These are phyloP conservation scores for Cyberlindnera nakhonratchasimensis DNA, from an alignment of 805 yeast species.

Conservation along the genomic window DNA sequence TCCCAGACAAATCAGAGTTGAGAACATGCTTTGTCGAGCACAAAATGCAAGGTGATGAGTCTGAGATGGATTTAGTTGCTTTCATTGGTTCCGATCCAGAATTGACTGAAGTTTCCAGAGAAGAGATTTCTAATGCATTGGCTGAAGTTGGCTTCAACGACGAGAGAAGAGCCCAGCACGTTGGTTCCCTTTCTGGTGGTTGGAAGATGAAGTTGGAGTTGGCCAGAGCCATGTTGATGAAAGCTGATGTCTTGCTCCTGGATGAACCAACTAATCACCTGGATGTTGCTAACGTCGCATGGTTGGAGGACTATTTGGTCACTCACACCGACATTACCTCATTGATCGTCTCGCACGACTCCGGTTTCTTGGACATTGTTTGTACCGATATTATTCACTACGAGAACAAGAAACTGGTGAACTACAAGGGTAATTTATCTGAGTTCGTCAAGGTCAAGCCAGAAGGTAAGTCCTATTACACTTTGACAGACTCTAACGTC, in stretches of 20 bases:
- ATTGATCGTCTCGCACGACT: slow-evolving; percentile 94
- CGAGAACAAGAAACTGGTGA: slow-evolving; percentile 90
- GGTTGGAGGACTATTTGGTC: slow-evolving; percentile 87
- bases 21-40: slow-evolving; percentile 97
- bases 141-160: slow-evolving; percentile 88
- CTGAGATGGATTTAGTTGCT: slow-evolving; percentile 80
- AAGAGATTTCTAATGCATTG: slow-evolving; percentile 73
- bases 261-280: slow-evolving; percentile 99
- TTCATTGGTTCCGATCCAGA: slow-evolving; percentile 91
- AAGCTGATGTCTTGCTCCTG: slow-evolving; percentile 88
- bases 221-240: slow-evolving; percentile 98
- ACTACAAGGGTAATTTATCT: slow-evolving; percentile 93
- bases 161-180: slow-evolving; percentile 83
- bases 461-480: slow-evolving; percentile 94
- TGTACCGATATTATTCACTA: slow-evolving; percentile 97
- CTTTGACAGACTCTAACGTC: slow-evolving; percentile 86
- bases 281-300: slow-evolving; percentile 89
- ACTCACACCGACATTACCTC: slow-evolving; percentile 87
- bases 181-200: slow-evolving; percentile 96
- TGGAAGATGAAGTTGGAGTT: slow-evolving; percentile 99
- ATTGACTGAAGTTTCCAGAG: slow-evolving; percentile 55
- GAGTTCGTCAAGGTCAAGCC: slow-evolving; percentile 90
- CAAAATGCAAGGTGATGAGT: slow-evolving; percentile 91
- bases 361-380: slow-evolving; percentile 91
- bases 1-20: slow-evolving; percentile 83